Base-by-base conservation (phyloP, 1,284 basidiomycete genomes). In the Acaromyces ingoldii region DNA sequence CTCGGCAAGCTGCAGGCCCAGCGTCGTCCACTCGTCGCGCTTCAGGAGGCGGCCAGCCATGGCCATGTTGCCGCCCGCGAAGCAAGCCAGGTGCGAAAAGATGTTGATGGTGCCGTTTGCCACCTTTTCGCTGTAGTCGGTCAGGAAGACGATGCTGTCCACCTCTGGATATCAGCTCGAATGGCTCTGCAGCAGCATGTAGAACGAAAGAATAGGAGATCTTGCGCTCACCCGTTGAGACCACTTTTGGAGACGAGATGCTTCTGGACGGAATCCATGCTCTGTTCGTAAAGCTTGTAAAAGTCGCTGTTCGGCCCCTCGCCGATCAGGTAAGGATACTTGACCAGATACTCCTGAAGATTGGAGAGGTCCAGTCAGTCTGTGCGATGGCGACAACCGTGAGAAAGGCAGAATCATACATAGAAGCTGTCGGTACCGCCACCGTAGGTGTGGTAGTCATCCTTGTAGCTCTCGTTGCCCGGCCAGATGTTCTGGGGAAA, bases 351-450 rank as follows among this genome's bases (percentile, higher is more conserved):
- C 54, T 70, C 67, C 41, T 62, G 63, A 45, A 60, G 65, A 9
- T 51, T 47, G 37, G 53, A 36, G 10, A n/a, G n/a, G n/a, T n/a
- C n/a, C n/a, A n/a, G n/a, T n/a, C n/a, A n/a, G n/a, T n/a, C n/a
- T n/a, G n/a, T n/a, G n/a, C n/a, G n/a, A n/a, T n/a, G n/a, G n/a
- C n/a, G n/a, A n/a, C n/a, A n/a, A n/a, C n/a, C n/a, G n/a, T n/a
- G n/a, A n/a, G n/a, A n/a, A n/a, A n/a, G n/a, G n/a, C n/a, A n/a
- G n/a, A n/a, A n/a, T n/a, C n/a, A n/a, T n/a, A 66, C 68, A 41
- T 60, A 70, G 51, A 60, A 70, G 15, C 50, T 55, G 51, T 68
- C 68, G 33, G 60, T 58, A n/a, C 65, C 67, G 5, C 68, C 68
- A 10, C 68, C 70, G 55, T 60, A 68, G 3, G 67, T 65, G n/a